Percentiles rank a stretch among this genome's conserved stretches.
Conservation (phyloP, 331 rosid species). For the Cydonia oblonga region DNA sequence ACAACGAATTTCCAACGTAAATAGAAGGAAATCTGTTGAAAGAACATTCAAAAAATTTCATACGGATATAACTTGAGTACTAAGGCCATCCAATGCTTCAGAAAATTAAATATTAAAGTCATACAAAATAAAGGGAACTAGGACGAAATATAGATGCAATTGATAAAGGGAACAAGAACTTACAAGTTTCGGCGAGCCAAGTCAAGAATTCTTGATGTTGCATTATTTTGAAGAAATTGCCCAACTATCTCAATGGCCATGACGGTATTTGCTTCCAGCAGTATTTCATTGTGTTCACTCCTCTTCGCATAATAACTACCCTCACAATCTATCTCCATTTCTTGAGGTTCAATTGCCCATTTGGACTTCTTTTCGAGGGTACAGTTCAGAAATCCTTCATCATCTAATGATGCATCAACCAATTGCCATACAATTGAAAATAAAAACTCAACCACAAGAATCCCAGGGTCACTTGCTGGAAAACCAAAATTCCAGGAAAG, state of each 20-base stretch:
- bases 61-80: neutral
- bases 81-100: neutral
- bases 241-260: conserved; percentile 72
- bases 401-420: conserved; percentile 84
- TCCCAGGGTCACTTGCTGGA: conserved; percentile 65
- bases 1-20: neutral
- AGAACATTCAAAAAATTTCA: neutral
- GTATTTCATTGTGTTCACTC: conserved; percentile 42
- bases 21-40: neutral
- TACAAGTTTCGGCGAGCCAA: conserved; percentile 76
- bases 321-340: conserved; percentile 63
- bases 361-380: conserved; percentile 49
- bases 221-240: conserved; percentile 56
- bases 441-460: conserved; percentile 70
- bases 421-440: conserved; percentile 78
- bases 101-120: neutral
- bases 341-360: conserved; percentile 58
- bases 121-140: neutral
- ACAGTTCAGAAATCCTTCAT: conserved; percentile 75
- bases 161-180: conserved; percentile 14
- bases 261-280: conserved; percentile 52
- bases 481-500: conserved; percentile 62
- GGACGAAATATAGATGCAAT: conserved; percentile 5
- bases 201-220: conserved; percentile 55
- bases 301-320: conserved; percentile 37